phyloP scores from a whole-genome alignment of 441 rosid genomes.

The Erodium moschatum region DNA sequence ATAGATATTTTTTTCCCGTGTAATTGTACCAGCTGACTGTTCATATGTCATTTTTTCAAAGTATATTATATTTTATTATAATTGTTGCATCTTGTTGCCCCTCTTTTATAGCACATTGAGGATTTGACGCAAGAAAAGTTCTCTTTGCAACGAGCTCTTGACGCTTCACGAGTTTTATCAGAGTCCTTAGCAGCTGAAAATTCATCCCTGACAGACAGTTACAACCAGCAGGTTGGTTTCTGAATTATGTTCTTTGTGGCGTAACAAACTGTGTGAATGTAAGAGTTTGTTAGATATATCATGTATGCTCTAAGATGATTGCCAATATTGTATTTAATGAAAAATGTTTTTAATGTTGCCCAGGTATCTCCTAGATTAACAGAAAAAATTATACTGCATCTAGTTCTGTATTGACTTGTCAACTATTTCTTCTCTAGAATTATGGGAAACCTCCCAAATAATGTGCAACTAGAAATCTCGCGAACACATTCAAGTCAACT shows the following conservation, averaged over 20 bases:
- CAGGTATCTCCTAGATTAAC: too few species aligned
- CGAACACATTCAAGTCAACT: too few species aligned
- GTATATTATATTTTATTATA: not conserved
- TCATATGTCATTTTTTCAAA: not conserved
- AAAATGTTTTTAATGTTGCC: too few species aligned
- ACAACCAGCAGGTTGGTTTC: constrained; percentile 69
- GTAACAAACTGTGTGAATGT: too few species aligned
- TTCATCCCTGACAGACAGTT: constrained; percentile 71
- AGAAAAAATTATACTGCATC: too few species aligned
- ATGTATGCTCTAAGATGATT: too few species aligned
- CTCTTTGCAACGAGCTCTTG: constrained; percentile 81
- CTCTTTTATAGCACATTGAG: constrained; percentile 67
- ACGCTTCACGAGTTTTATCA: constrained; percentile 70
- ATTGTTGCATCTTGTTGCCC: not conserved
- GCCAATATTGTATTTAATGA: too few species aligned
- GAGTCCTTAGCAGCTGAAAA: constrained; percentile 85
- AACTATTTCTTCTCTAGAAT: too few species aligned
- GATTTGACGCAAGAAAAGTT: constrained; percentile 86
- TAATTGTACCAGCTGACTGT: not conserved
- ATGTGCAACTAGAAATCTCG: too few species aligned
- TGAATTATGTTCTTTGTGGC: not conserved
- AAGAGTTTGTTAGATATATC: too few species aligned
- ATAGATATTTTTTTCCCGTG: not conserved
- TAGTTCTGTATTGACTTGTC: too few species aligned
- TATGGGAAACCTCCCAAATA: too few species aligned